A percentile compares a stretch with the other conserved stretches of the same genome.
These are phyloP conservation scores for Spathaspora hagerdaliae DNA, from an alignment of 805 yeast species.

Conservation along the genomic window DNA sequence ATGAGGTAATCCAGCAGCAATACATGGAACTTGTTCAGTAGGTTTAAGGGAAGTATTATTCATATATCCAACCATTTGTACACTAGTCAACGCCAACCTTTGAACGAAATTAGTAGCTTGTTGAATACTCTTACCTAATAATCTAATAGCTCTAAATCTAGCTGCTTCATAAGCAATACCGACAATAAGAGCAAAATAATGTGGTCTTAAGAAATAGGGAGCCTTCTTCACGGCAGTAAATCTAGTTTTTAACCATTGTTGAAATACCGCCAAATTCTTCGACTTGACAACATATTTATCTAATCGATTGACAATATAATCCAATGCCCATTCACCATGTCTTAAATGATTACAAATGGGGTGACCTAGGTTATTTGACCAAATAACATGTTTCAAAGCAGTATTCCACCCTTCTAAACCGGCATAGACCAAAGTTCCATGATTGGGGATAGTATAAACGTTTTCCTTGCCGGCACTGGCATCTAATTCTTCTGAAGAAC, in stretches of 20 bases:
- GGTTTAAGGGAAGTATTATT: slow-evolving; percentile 76
- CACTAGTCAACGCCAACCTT: slow-evolving; percentile 71
- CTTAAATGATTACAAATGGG: slow-evolving; percentile 80
- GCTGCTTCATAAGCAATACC: slow-evolving; percentile 84
- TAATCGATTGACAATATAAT: slow-evolving; percentile 62
- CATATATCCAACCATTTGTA: slow-evolving; percentile 80
- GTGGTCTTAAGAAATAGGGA: slow-evolving; percentile 81
- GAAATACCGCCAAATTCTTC: slow-evolving; percentile 51
- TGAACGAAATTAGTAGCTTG: slow-evolving; percentile 71
- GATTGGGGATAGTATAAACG: slow-evolving; percentile 66
- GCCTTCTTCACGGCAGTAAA: slow-evolving; percentile 57
- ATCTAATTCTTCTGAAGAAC: slow-evolving; percentile 88
- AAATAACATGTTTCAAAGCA: slow-evolving; percentile 57
- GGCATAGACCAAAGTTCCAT: slow-evolving; percentile 75
- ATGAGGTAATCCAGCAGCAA: slow-evolving; percentile 97
- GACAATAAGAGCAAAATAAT: slow-evolving; percentile 78
- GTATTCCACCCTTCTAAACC: slow-evolving; percentile 93
- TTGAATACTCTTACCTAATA: slow-evolving; percentile 53
- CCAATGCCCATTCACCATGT: slow-evolving; percentile 86
- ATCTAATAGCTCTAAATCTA: slow-evolving; percentile 58
- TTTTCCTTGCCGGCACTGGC: slow-evolving; percentile 70
- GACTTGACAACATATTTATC: slow-evolving; percentile 45
- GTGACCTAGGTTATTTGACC: slow-evolving; percentile 74
- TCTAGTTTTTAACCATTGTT: slow-evolving; percentile 66
- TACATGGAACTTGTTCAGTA: slow-evolving; percentile 53